Evolutionary conservation across 345 rosid species (phyloP), one percentile per base, ranked within the genome.

Genomic region (Acer campestre): DNA sequence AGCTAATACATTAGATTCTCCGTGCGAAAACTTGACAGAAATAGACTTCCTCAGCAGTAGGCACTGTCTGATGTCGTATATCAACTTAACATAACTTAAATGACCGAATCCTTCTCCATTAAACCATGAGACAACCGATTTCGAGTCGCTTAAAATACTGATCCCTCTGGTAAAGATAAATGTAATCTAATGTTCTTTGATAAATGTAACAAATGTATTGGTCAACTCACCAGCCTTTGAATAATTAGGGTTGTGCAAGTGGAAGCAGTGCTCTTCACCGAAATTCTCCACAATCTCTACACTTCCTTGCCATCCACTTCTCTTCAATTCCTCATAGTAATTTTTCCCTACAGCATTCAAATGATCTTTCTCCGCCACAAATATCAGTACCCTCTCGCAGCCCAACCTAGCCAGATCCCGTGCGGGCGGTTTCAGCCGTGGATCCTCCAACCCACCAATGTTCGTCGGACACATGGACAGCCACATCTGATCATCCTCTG

Each of bases 401-500:
- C 82, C 81, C 4, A 89, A 70, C 80, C 56, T 75, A 0, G 40
- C 75, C 59, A 84, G 42, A 74, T 87, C 89, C 71, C 63, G 80
- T 10, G 59, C 71, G 0, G 71, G 58, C 27, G 84, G 89, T 42
- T 83, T 89, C 84, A 86, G 46, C 81, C 83, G 77, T 0, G 81
- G 87, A 77, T 89, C 89, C 64, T 80, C 44, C 79, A 82, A 25
- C 31, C 92, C 84, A 2, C 58, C 48, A 56, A n/a, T 56, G 29
- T 86, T 77, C 7, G 23, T 53, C 14, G 81, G 82, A 55, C 83
- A 82, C 90, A 89, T 81, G 40, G 71, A 83, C 74, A 85, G 16
- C 92, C 87, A 86, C 83, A 82, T 83, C 0, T 48, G 63, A 18
- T 89, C 87, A 51, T 80, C 87, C n/a, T 80, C 80, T 1, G 81